These are phyloP conservation scores for Gigaspora rosea DNA, from an alignment of 192 early-diverging fungal species.

Conservation along the genomic window DNA sequence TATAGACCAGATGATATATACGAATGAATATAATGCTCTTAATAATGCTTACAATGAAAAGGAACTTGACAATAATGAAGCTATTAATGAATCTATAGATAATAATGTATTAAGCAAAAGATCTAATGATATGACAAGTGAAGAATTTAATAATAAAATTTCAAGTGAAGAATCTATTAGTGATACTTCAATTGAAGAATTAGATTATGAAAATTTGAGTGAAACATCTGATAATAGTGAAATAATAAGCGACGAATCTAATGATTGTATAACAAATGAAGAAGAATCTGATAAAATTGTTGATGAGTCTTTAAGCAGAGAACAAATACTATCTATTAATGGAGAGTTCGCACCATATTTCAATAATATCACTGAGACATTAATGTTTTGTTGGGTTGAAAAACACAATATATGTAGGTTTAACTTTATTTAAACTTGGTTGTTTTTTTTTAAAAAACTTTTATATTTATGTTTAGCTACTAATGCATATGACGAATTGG, in stretches of 20 bases:
- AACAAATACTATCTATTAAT: background rate
- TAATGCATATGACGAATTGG: conserved; percentile 2
- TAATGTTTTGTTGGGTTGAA: conserved; percentile 5
- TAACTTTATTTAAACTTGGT: background rate
- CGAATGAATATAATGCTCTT: background rate
- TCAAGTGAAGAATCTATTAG: background rate
- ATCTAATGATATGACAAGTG: too few relatives aligned
- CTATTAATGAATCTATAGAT: too few relatives aligned
- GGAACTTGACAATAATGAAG: too few relatives aligned
- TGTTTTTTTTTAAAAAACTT: background rate
- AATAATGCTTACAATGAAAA: too few relatives aligned
- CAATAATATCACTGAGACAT: background rate
- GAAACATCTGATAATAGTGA: background rate
- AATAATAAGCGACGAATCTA: background rate
- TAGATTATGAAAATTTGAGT: background rate
- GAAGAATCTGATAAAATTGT: background rate
- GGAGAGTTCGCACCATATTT: conserved; percentile 3
- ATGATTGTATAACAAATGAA: background rate
- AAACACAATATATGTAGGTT: conserved; percentile 17
- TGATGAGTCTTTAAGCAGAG: background rate
- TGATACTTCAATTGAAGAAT: background rate
- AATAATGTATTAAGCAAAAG: too few relatives aligned
- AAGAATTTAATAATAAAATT: background rate
- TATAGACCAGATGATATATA: background rate
- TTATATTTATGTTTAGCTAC: background rate